Evolutionary conservation across 768 basidiomycete genomes (phyloP), one percentile per base, ranked within the genome.

Genomic region (Nidula microcarpa): DNA sequence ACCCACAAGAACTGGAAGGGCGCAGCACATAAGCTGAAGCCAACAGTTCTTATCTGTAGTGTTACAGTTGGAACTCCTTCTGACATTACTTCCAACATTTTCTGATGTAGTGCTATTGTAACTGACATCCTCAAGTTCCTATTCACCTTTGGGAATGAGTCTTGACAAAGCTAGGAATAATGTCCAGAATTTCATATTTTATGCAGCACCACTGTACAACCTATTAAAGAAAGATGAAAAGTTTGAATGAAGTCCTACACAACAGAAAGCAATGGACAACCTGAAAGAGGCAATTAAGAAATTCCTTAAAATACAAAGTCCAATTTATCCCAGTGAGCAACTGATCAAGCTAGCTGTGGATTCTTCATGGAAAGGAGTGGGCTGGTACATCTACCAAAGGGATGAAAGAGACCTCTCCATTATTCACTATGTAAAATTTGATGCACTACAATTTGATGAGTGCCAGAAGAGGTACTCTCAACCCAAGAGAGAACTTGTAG

Each of bases 401-500:
- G 62, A 67, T 33, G 33, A 49, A 0, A 18, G 58, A 0, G 60
- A 66, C 30, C 62, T 59, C 0, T 58, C 63, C 2, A 53, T 55
- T 10, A 53, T 60, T 0, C 60, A 62, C 13, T 73, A 65, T 33
- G 60, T 65, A 0, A 56, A 62, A 0, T 80, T 77, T 44, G 64
- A 73, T 0, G 78, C 72, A 0, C 72, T 79, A 0, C 57, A 68
- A 0, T 60, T 76, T 23, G 74, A 73, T 37, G 64, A 68, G 0
- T 18, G 66, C 0, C 69, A 75, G 55, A 51, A 61, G 1, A 30
- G 60, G 0, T 74, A 66, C 53, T 73, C 71, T 1, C 74, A 76
- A 44, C 64, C 72, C 0, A 79, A 80, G 44, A 33, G 67, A 0
- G 74, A 79, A 55, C 50, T 77, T 0, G 77, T 67, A 47, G 70